A percentile compares a stretch with the other conserved stretches of the same genome.
These are phyloP conservation scores for Dorcoceras hygrometricum DNA, from an alignment of 257 asterid species.

Conservation along the genomic window DNA sequence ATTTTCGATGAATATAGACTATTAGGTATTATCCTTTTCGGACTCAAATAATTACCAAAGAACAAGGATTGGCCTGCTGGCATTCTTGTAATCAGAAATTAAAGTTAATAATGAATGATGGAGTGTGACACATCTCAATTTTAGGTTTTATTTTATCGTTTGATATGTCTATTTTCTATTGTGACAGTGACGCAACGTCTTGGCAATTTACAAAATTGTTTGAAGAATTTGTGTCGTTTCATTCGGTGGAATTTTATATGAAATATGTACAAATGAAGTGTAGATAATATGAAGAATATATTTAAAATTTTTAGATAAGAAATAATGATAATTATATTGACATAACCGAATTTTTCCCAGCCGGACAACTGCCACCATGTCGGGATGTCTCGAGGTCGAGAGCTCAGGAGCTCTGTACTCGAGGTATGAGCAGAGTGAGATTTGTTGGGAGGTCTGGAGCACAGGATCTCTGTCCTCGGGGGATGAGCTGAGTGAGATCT, in stretches of 20 bases:
- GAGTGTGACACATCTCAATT: slow-evolving; percentile 21
- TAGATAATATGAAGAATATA: too few relatives aligned
- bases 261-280: too few relatives aligned
- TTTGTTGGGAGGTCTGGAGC: too few relatives aligned
- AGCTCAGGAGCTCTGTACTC: too few relatives aligned
- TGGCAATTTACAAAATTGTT: neutral
- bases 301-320: too few relatives aligned
- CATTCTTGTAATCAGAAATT: neutral
- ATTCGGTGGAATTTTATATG: neutral
- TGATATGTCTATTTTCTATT: slow-evolving; percentile 18
- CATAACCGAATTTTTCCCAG: too few relatives aligned
- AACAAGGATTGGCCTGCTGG: slow-evolving; percentile 12
- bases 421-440: too few relatives aligned
- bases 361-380: too few relatives aligned
- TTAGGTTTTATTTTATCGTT: slow-evolving; percentile 13
- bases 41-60: neutral
- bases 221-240: slow-evolving; percentile 22
- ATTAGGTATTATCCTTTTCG: neutral
- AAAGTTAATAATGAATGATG: slow-evolving; percentile 14
- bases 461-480: too few relatives aligned
- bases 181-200: slow-evolving; percentile 7
- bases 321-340: too few relatives aligned
- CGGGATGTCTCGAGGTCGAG: too few relatives aligned
- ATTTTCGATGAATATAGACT: slow-evolving; percentile 4
- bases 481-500: too few relatives aligned